Conservation (phyloP, 2,329 filamentous ascomycete genomes). For the Alternaria dauci region DNA sequence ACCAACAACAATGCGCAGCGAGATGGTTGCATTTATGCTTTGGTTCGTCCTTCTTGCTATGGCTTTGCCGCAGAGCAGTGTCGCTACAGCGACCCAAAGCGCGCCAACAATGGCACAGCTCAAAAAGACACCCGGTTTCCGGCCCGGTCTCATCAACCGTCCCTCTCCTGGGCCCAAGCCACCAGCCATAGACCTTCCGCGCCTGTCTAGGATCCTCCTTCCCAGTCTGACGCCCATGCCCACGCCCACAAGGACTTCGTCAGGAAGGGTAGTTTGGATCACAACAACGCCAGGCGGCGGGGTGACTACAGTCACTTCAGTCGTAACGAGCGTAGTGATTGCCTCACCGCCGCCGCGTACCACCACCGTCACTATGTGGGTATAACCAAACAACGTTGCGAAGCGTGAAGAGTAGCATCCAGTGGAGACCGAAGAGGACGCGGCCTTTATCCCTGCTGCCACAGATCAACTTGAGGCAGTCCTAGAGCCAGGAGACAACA, state of each 20-base stretch:
- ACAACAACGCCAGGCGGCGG: neutral
- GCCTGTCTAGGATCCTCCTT: neutral
- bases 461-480: neutral
- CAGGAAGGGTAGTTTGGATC: neutral
- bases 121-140: neutral
- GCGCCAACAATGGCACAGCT: neutral
- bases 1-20: neutral
- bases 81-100: neutral
- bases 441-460: neutral
- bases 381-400: neutral
- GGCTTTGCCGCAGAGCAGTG: neutral
- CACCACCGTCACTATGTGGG: neutral
- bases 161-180: neutral
- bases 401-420: neutral
- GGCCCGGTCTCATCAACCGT: neutral
- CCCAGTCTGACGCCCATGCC: neutral
- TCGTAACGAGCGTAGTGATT: neutral
- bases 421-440: neutral
- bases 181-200: neutral
- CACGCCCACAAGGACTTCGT: neutral
- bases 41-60: neutral
- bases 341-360: neutral
- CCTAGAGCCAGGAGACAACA: neutral
- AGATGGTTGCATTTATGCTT: neutral
- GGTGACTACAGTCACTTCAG: neutral